A percentile compares a stretch with the other conserved stretches of the same genome.
phyloP scores from a whole-genome alignment of 345 rosid genomes.

The Microcos paniculata region DNA sequence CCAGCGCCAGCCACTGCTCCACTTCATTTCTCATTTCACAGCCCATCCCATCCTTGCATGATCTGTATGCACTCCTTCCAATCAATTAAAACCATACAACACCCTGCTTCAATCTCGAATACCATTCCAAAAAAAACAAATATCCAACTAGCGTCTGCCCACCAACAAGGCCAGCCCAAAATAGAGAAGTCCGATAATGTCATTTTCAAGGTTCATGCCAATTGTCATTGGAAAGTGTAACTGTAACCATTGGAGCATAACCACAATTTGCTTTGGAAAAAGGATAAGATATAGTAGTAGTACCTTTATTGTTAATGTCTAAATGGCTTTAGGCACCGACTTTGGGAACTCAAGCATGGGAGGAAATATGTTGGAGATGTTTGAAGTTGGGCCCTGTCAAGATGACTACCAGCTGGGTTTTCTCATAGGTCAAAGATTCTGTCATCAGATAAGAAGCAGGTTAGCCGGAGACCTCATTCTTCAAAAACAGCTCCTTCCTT shows the following conservation, averaged over 20 bases:
- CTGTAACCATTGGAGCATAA: neutral
- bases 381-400: slow-evolving; percentile 58
- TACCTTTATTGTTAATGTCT: neutral
- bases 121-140: no score
- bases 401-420: slow-evolving; percentile 46
- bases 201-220: slow-evolving; percentile 1
- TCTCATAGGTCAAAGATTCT: slow-evolving; percentile 49
- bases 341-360: neutral
- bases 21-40: neutral
- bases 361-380: slow-evolving; percentile 30
- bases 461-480: slow-evolving; percentile 47
- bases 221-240: neutral
- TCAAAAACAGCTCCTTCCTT: slow-evolving; percentile 52
- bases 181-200: neutral
- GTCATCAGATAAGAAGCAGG: slow-evolving; percentile 42
- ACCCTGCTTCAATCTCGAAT: no score
- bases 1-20: neutral
- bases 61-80: slow-evolving; percentile 1
- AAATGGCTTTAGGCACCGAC: neutral
- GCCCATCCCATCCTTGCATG: neutral
- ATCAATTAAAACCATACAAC: neutral
- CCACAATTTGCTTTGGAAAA: neutral
- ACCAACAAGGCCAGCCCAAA: neutral
- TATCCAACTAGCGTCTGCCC: neutral
- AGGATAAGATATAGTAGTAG: slow-evolving; percentile 1